Evolutionary conservation across 805 yeast species (phyloP).

Genomic region (Wickerhamomyces chambardii): DNA sequence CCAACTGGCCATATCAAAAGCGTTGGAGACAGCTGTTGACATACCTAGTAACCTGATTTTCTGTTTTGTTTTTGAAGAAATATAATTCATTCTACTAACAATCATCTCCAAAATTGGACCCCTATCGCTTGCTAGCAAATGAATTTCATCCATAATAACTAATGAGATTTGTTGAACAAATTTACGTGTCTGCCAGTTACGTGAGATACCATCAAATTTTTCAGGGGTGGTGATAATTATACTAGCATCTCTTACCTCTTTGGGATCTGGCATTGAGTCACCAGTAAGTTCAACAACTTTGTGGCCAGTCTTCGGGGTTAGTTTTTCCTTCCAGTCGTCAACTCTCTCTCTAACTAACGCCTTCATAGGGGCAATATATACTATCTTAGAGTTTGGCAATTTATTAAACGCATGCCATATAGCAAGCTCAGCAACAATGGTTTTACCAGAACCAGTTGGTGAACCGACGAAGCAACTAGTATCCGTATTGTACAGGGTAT

Average conservation of each 20-base stretch:
- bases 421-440: conserved; percentile 94
- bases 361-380: conserved; percentile 89
- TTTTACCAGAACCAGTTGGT: conserved; percentile 98
- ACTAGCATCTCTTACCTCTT: conserved; percentile 76
- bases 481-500: conserved; percentile 72
- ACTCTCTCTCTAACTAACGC: conserved; percentile 97
- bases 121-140: conserved; percentile 92
- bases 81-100: conserved; percentile 89
- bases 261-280: conserved; percentile 82
- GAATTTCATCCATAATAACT: conserved; percentile 93
- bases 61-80: conserved; percentile 87
- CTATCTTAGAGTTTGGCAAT: conserved; percentile 80
- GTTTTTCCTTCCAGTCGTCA: conserved; percentile 71
- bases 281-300: conserved; percentile 87
- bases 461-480: conserved; percentile 89
- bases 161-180: conserved; percentile 77
- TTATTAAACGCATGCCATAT: conserved; percentile 93
- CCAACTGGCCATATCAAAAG: conserved; percentile 90
- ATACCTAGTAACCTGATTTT: conserved; percentile 86
- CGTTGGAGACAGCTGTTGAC: conserved; percentile 91
- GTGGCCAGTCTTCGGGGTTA: conserved; percentile 81
- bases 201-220: conserved; percentile 95
- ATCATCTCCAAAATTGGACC: conserved; percentile 95
- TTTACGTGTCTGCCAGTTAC: conserved; percentile 86
- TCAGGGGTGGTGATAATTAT: conserved; percentile 92